phyloP scores from a whole-genome alignment of 2,329 filamentous ascomycete species.

The Cadophora malorum region DNA sequence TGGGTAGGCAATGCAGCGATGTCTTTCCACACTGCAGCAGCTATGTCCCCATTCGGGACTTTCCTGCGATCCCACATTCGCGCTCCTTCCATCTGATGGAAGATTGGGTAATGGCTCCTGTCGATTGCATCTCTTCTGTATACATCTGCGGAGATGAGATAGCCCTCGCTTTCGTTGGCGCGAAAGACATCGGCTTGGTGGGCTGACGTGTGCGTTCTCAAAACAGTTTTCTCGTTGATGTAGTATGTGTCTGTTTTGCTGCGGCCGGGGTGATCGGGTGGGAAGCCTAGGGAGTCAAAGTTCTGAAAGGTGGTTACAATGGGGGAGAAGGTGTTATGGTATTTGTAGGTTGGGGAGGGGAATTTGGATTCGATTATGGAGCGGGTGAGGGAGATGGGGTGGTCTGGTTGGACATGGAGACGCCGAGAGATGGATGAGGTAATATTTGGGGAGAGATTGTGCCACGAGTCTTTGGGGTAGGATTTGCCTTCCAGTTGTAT shows the following conservation, averaged over 20 bases:
- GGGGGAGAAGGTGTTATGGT: constrained; percentile 80
- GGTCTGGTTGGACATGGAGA: constrained; percentile 89
- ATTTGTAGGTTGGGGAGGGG: constrained; percentile 71
- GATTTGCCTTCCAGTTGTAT: constrained; percentile 52
- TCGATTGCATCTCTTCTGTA: constrained; percentile 96
- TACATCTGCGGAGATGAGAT: constrained; percentile 91
- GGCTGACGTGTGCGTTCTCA: constrained; percentile 93
- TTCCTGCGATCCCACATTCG: constrained; percentile 80
- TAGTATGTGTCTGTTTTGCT: constrained; percentile 95
- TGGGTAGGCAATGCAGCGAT: constrained; percentile 75
- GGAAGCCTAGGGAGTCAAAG: constrained; percentile 96
- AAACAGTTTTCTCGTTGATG: constrained; percentile 80
- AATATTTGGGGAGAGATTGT: constrained; percentile 81
- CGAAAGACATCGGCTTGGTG: constrained; percentile 87
- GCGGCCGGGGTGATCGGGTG: constrained; percentile 84
- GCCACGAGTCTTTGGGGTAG: constrained; percentile 79
- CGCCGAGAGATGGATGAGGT: constrained; percentile 74
- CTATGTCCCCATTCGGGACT: constrained; percentile 63
- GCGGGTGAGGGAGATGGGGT: constrained; percentile 89
- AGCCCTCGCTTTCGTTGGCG: constrained; percentile 75
- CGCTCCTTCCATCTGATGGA: constrained; percentile 98
- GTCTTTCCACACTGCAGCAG: constrained; percentile 72
- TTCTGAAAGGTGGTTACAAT: constrained; percentile 87
- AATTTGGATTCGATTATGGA: constrained; percentile 93
- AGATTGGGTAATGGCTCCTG: constrained; percentile 92